Base-by-base conservation (phyloP, 441 rosid species). In the Rhodomyrtus psidioides region DNA sequence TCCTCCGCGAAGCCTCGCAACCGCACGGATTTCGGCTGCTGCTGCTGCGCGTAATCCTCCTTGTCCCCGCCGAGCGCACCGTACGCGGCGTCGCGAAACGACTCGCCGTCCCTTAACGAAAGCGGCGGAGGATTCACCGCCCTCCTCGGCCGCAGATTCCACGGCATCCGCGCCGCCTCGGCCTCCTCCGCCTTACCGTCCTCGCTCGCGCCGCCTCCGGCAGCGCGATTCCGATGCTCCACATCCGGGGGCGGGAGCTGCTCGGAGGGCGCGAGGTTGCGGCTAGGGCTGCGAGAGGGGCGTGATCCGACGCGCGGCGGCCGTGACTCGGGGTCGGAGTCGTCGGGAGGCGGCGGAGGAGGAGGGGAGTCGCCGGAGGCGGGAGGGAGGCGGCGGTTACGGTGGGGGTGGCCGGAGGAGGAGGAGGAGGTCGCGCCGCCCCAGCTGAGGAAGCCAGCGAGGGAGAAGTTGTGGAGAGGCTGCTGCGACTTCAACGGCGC, bases 131-230 rank as follows among this genome's bases (percentile, higher is more conserved):
- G 89, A 44, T 76, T 55, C 42, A 13, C 62, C 28, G 82, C 89
- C 86, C 91, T 94, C 90, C 99, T 94, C 62, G 98, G 98, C 88
- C 99, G 89, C 82, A 97, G 92, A 86, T 97, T 97, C 99, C 98
- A 94, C 58, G 94, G 94, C 92, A 92, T 91, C 88, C 89, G 90
- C 83, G 74, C 92, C 46, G 86, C 88, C 82, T 87, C 96, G 83
- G 91, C 95, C 30, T 86, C 84, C 27, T 82, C 62, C 51, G 27
- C 84, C 84, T 30, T 49, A 9, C 49, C 60, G n/a, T 55, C 51
- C 17, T 55, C 59, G 44, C 57, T 39, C 44, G 42, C 55, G 14
- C 46, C 26, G 42, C 83, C 57, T 5, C 21, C 46, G 84, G 26
- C 59, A 9, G 84, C 46, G n/a, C 27, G 60, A 16, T 39, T 4